Evolutionary conservation across 2,329 filamentous ascomycete genomes (phyloP), one percentile per base, ranked within the genome.

Genomic region (Juglanconis oblonga): DNA sequence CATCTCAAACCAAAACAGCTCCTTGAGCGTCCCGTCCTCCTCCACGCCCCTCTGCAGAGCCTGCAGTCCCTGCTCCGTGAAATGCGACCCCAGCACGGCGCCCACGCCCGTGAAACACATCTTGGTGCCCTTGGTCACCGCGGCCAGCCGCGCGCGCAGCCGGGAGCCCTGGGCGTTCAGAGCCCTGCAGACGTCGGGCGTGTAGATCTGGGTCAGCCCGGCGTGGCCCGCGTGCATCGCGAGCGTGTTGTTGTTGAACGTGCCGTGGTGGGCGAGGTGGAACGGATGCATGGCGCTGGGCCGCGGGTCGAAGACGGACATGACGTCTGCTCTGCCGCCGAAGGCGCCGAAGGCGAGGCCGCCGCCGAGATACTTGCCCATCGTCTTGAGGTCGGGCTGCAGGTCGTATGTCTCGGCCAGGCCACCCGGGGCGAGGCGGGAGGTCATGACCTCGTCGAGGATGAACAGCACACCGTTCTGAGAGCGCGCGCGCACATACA

Each of bases 371-470:
- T 78, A 86, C 66, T 87, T 87, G 1, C 85, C 84, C 9, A 86
- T 64, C 0, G 81, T 81, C 33, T 77, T 79, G 24, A 85, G 33
- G 67, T 90, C 87, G 0, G 87, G 86, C 2, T 72, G 74, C 7
- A 87, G 68, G 2, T 72, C 75, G 32, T 75, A 61, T 29, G 72
- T 62, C 2, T 70, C 67, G 5, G 79, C 76, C 3, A 86, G 69
- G 0, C 87, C 86, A 6, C 77, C 73, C 1, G 74, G 74, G 17
- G 76, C 72, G 33, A 89, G 72, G 2, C 87, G 78, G 3, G 83
- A 87, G 0, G 87, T 89, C 81, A 89, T 87, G 5, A 91, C 87
- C 71, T 91, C 88, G 68, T 91, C 88, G 13, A 89, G 74, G 40
- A 91, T 85, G 64, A 91, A 80, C 1, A 91, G 60, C 0, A 83